Base-by-base conservation (phyloP, 2,329 filamentous ascomycete genomes). In the Fusarium neocosmosporiellum region DNA sequence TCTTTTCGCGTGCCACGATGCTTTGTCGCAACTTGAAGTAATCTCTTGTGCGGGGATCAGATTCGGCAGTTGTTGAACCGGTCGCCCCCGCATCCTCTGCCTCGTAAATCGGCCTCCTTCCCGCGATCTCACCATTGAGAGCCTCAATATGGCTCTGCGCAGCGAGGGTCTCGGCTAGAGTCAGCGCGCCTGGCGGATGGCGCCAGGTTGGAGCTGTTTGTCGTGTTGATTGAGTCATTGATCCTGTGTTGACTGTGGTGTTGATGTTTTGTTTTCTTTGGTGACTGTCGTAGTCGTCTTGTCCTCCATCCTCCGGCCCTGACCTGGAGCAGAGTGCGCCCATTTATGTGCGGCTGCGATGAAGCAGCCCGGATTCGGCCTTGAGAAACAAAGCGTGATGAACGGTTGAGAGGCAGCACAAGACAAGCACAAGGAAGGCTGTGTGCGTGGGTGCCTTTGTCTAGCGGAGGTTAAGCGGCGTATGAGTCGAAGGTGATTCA, bases 21-120 rank as follows among this genome's bases (percentile, higher is more conserved):
- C 76, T 70, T 0, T 74, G 48, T 29, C 84, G 83, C 27, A 77
- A 46, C 37, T 62, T 54, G 13, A 78, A 55, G 67, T 86, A 87
- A 20, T 75, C 76, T 10, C 73, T 73, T 14, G 65, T 58, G 18
- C 46, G 46, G 5, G 69, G 46, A 14, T 43, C 63, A 54, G 71
- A 65, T n/a, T 59, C 66, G 27, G 24, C 46, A 16, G 58, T 24
- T 13, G 59, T 34, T 31, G 46, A 27, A 20, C 18, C 24, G 36
- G 29, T 29, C 18, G 67, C 29, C 13, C 68, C 29, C 36, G 37
- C 16, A 20, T 68, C 59, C 20, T 27, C 24, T n/a, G 33, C n/a
- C 36, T 57, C 54, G 29, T 27, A 48, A 22, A 37, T 46, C 36
- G 63, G 41, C 36, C 27, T 37, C 55, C 59, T 65, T 43, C 55